Evolutionary conservation across 768 basidiomycete genomes (phyloP), one percentile per base, ranked within the genome.

Genomic region (Panaeolus papilionaceus): DNA sequence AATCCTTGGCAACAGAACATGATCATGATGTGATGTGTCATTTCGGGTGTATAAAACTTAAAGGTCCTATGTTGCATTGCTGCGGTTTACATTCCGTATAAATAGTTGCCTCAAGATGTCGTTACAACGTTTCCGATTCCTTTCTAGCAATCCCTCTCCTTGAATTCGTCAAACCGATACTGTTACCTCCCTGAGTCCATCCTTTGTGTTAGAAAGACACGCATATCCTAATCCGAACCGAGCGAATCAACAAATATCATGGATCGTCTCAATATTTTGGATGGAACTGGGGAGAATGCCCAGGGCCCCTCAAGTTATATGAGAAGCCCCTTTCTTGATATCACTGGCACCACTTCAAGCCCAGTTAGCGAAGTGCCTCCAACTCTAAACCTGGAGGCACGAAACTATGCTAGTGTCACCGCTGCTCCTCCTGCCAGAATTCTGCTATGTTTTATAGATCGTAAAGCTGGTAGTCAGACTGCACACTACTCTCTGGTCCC

Each of bases 321-420:
- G 8, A 12, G 7, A 16, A 37, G 54, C 14, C 54, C 54, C 26
- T 58, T 58, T 37, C 54, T 58, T 11, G 54, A 58, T 12, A n/a
- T 58, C 2, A 58, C 54, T 14, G 54, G 54, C 1, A 58, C 54
- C 28, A 26, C 49, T 1, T 58, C 54, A 58, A 58, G 54, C 14
- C 54, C 54, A 16, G 54, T 58, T 9, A 58, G 54, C 28, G 54
- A 58, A 23, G 54, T 58, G 16, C 54, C 54, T 5, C 54, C 54
- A 58, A 58, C 54, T 58, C 28, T 58, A 3, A 58, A 58, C 20
- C 8, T 58, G 26, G 54, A 58, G 26, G 11, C 54, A 9, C 54
- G 54, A 58, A 58, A 58, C 12, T n/a, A 58, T 28, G 33, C 2
- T n/a, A 1, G 11, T 6, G 33, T 11, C 28, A 2, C 28, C 10